phyloP scores from a whole-genome alignment of 768 basidiomycete species.

The Auricularia cornea region DNA sequence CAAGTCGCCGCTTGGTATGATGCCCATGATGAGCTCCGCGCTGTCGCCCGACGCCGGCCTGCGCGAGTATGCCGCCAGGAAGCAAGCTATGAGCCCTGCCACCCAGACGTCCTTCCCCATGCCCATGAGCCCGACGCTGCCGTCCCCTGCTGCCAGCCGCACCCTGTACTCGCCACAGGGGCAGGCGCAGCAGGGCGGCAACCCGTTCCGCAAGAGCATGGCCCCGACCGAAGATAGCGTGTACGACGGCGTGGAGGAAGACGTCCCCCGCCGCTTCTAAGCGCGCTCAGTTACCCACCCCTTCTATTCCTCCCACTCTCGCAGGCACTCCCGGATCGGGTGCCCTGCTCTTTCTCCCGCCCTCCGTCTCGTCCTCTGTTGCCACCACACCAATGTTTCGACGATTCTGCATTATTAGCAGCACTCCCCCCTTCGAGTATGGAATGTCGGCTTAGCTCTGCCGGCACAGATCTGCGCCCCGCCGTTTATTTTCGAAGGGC shows the following conservation, averaged over 20 bases:
- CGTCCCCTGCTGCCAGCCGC: neutral
- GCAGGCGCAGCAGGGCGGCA: neutral
- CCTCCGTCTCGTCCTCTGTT: no score
- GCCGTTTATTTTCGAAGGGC: neutral
- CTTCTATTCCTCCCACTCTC: neutral
- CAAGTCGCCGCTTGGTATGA: conserved; percentile 26
- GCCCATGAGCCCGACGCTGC: neutral
- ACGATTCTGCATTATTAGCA: neutral
- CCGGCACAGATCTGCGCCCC: neutral
- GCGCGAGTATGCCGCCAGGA: neutral
- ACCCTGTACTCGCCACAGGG: neutral
- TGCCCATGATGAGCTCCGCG: conserved; percentile 23
- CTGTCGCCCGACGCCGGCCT: neutral
- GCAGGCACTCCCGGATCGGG: neutral
- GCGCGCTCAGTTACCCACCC: neutral
- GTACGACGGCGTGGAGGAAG: neutral
- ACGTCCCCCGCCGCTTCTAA: neutral
- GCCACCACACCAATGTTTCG: no score
- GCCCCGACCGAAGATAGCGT: neutral
- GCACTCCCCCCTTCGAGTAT: neutral
- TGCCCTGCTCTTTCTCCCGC: neutral
- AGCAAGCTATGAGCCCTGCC: neutral
- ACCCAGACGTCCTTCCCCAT: neutral
- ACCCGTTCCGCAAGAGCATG: conserved; percentile 1
- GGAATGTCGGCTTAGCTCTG: neutral